Evolutionary conservation across 148 eudicot genomes (phyloP).

Genomic region (Tetragonia tetragonoides): DNA sequence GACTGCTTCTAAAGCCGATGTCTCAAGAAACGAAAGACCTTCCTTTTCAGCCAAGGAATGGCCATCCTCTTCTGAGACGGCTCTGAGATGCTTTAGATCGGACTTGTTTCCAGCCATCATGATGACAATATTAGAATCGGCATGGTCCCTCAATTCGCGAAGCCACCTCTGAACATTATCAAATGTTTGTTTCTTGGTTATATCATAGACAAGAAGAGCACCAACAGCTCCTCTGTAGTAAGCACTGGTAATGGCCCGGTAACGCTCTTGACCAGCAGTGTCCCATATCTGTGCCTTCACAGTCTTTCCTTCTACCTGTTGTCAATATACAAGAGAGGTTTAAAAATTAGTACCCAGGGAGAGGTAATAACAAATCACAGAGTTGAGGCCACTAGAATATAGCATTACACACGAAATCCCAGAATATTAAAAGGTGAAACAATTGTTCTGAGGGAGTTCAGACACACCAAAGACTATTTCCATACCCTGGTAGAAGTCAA

Average conservation of each 20-base stretch:
- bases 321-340: background rate
- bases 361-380: background rate
- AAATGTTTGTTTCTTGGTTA: constrained; percentile 60
- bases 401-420: background rate
- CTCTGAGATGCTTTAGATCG: constrained; percentile 59
- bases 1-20: constrained; percentile 56
- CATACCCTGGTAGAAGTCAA: background rate
- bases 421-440: background rate
- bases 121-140: constrained; percentile 62
- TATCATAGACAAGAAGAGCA: constrained; percentile 59
- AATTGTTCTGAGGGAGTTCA: background rate
- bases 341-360: background rate
- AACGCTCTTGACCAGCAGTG: constrained; percentile 68
- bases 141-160: constrained; percentile 60
- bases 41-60: constrained; percentile 62
- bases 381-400: background rate
- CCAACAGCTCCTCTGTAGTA: constrained; percentile 70
- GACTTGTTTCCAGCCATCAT: constrained; percentile 70
- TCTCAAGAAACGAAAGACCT: constrained; percentile 61
- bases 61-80: constrained; percentile 50
- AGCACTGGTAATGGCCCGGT: constrained; percentile 63
- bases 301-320: constrained; percentile 63
- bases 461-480: background rate
- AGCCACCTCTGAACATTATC: constrained; percentile 66
- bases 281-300: constrained; percentile 76